A percentile compares a stretch with the other conserved stretches of the same genome.
Conservation (phyloP, 768 basidiomycete genomes). For the Boletus rubropictus region DNA sequence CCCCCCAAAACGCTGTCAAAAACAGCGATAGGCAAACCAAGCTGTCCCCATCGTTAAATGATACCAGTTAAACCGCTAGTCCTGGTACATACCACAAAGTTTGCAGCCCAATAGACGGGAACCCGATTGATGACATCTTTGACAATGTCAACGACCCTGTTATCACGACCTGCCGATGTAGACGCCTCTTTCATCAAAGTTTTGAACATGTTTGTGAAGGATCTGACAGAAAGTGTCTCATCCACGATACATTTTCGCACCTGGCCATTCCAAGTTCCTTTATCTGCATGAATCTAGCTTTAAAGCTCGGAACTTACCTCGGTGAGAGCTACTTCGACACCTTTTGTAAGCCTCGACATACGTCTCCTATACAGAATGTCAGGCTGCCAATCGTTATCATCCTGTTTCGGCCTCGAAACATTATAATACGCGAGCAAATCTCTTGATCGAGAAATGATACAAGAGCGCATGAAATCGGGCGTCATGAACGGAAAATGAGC, state of each 20-base stretch:
- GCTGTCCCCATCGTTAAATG: not conserved
- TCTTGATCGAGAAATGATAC: slow-evolving; percentile 34
- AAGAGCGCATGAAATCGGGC: slow-evolving; percentile 41
- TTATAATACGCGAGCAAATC: slow-evolving; percentile 43
- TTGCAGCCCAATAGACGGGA: slow-evolving; percentile 56
- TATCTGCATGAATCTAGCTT: not conserved
- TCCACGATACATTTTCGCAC: slow-evolving; percentile 13
- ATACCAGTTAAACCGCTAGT: not conserved
- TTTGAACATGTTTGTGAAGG: slow-evolving; percentile 10
- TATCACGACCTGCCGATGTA: not conserved
- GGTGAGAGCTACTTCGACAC: not conserved
- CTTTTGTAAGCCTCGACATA: slow-evolving; percentile 14
- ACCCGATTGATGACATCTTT: slow-evolving; percentile 60
- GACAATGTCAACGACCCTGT: slow-evolving; percentile 51
- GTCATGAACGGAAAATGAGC: slow-evolving; percentile 80
- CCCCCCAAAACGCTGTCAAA: slow-evolving; percentile 36
- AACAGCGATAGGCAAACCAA: slow-evolving; percentile 32
- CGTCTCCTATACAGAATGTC: slow-evolving; percentile 13
- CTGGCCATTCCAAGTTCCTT: not conserved
- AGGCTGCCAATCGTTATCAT: not conserved
- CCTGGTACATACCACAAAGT: slow-evolving; percentile 43
- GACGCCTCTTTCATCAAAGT: slow-evolving; percentile 13
- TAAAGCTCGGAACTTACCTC: slow-evolving; percentile 10
- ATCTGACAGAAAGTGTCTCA: slow-evolving; percentile 4
- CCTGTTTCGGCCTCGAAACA: slow-evolving; percentile 47